Base-by-base conservation (phyloP, 2,329 filamentous ascomycete genomes). In the Colletotrichum sojae region DNA sequence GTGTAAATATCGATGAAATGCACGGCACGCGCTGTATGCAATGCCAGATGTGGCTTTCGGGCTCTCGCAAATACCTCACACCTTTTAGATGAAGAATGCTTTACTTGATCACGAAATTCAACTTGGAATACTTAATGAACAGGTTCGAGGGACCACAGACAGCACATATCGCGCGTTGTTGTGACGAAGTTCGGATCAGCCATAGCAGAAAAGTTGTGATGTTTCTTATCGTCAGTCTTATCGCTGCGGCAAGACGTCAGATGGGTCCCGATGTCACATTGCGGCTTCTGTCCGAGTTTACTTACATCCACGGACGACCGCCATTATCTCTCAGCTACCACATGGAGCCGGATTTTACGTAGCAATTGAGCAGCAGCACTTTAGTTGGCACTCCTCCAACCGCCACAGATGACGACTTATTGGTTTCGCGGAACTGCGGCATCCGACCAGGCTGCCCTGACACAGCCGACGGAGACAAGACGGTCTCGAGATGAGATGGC, bases 381-480 rank as follows among this genome's bases (percentile, higher is more conserved):
- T 39, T 22, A 40, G 22, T 45, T 13, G 9, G 16, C 27, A 16
- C 31, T 25, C 22, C 22, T 25, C 22, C 22, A 25, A 25, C 27
- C n/a, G 31, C 43, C 39, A 53, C 15, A 25, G 9, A 54, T 48
- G 60, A 51, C 31, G 45, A 16, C 5, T 40, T 27, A 16, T 16
- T 59, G 9, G 48, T 43, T 52, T 63, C 18, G 60, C 52, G 48
- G 39, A 9, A 53, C 22, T 36, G 10, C 18, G 27, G 39, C 43
- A 58, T 49, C 31, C 15, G 18, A 43, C 39, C 40, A 43, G 15
- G 40, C 40, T 18, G 22, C 39, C 22, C 45, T 51, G 52, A 45
- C 52, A 48, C 36, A 53, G 15, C 31, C 49, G 8, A 67, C 31
- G 48, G 53, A 45, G 43, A 63, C 52, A 27, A 40, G n/a, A 57